These are phyloP conservation scores for Hygrophorus pudorinus DNA, from an alignment of 768 basidiomycete species.

Conservation along the genomic window DNA sequence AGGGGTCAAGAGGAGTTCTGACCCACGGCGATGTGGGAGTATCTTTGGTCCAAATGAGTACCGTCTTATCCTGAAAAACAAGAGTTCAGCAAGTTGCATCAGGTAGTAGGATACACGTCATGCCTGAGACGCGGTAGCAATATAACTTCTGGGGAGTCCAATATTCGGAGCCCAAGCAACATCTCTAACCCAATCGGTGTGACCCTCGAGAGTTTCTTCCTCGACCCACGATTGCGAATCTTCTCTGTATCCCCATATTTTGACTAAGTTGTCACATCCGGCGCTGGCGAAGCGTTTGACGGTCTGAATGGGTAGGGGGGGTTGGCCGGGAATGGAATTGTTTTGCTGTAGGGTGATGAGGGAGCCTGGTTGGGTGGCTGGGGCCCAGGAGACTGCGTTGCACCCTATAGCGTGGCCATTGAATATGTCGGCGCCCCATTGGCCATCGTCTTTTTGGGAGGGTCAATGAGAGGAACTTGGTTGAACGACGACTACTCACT, in stretches of 20 bases:
- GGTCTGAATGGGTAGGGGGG: constrained; percentile 33
- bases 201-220: constrained; percentile 85
- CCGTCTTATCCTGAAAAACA: constrained; percentile 62
- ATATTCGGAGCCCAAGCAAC: constrained; percentile 99
- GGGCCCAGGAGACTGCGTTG: constrained; percentile 97
- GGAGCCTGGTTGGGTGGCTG: constrained; percentile 78
- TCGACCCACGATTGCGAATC: constrained; percentile 84
- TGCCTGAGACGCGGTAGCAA: constrained; percentile 79
- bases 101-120: not conserved
- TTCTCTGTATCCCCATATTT: constrained; percentile 88
- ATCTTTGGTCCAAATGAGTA: constrained; percentile 88
- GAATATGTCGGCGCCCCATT: constrained; percentile 93
- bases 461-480: not conserved
- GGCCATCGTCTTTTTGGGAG: constrained; percentile 73
- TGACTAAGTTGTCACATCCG: constrained; percentile 92
- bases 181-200: constrained; percentile 96
- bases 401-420: constrained; percentile 94
- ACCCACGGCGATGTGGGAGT: constrained; percentile 65
- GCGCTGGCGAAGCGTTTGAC: constrained; percentile 93
- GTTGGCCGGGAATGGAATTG: constrained; percentile 37
- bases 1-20: constrained; percentile 72
- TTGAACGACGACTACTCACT: constrained; percentile 38
- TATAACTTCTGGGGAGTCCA: constrained; percentile 87
- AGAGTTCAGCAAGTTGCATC: not conserved
- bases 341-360: constrained; percentile 62